These are phyloP conservation scores for Cladosporium colombiae DNA, from an alignment of 2,329 filamentous ascomycete genomes.

Conservation along the genomic window DNA sequence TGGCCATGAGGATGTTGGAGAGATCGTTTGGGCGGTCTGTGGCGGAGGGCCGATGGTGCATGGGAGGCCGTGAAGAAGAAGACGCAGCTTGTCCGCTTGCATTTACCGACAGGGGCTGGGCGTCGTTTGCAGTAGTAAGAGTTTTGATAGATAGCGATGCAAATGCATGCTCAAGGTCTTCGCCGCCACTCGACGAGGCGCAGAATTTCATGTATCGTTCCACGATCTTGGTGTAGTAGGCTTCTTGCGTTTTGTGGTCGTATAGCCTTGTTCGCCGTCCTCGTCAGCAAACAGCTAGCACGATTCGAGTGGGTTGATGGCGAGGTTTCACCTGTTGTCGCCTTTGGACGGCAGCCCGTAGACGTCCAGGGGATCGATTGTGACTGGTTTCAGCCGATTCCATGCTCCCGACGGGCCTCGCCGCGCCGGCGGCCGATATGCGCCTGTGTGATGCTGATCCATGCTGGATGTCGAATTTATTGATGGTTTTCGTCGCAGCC, in stretches of 20 bases:
- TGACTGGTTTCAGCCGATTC: slow-evolving; percentile 71
- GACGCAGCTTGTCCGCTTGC: background rate
- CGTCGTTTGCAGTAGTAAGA: background rate
- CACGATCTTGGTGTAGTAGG: slow-evolving; percentile 83
- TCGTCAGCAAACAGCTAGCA: background rate
- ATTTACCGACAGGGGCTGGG: background rate
- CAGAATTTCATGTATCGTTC: slow-evolving; percentile 90
- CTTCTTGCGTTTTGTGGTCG: slow-evolving; percentile 75
- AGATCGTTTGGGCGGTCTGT: slow-evolving; percentile 62
- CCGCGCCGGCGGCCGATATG: slow-evolving; percentile 31
- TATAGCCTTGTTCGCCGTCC: slow-evolving; percentile 40
- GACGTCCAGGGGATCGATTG: slow-evolving; percentile 73
- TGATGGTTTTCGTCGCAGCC: background rate
- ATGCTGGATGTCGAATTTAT: background rate
- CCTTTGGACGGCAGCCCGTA: slow-evolving; percentile 90
- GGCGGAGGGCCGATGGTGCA: slow-evolving; percentile 27
- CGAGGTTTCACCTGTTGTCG: slow-evolving; percentile 66
- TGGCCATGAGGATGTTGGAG: slow-evolving; percentile 73
- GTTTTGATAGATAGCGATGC: slow-evolving; percentile 57
- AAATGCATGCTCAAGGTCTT: slow-evolving; percentile 74
- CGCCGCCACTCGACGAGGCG: slow-evolving; percentile 68
- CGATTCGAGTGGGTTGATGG: too few relatives aligned
- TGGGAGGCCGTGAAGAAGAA: slow-evolving; percentile 21
- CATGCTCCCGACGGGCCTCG: slow-evolving; percentile 58
- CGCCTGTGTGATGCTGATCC: slow-evolving; percentile 7